These are phyloP conservation scores for Ganoderma leucocontextum DNA, from an alignment of 1,284 basidiomycete species.

Conservation along the genomic window DNA sequence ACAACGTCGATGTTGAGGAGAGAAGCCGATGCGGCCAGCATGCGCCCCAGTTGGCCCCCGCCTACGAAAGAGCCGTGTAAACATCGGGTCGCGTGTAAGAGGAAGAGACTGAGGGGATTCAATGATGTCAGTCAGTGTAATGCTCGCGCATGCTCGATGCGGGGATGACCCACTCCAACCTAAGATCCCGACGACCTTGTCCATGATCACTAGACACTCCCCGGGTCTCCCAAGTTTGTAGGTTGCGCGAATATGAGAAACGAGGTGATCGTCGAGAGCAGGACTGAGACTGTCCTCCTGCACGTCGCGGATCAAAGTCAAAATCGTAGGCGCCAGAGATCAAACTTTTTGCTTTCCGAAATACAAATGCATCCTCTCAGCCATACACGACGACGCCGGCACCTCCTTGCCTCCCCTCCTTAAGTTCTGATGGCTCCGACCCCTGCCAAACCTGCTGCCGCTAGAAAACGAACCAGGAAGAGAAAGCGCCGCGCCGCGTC, in stretches of 20 bases:
- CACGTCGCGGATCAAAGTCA: not conserved
- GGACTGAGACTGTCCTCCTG: not conserved
- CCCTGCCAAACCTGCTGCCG: slow-evolving; percentile 27
- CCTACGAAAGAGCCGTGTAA: slow-evolving; percentile 55
- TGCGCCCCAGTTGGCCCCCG: slow-evolving; percentile 97
- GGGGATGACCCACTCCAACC: slow-evolving; percentile 63
- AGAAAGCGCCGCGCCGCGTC: slow-evolving; percentile 50
- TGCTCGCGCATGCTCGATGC: not conserved
- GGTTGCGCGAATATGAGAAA: not conserved
- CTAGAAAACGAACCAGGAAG: slow-evolving; percentile 48
- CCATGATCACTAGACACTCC: slow-evolving; percentile 47
- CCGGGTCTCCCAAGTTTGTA: not conserved
- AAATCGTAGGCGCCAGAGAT: slow-evolving; percentile 23
- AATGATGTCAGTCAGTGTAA: slow-evolving; percentile 12
- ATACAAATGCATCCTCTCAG: slow-evolving; percentile 21
- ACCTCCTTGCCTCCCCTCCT: slow-evolving; percentile 5
- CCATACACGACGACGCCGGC: slow-evolving; percentile 14
- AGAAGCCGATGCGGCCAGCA: slow-evolving; percentile 93
- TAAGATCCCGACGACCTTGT: slow-evolving; percentile 67
- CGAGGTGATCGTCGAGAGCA: slow-evolving; percentile 14
- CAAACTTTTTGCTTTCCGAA: slow-evolving; percentile 24
- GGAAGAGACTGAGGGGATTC: slow-evolving; percentile 16
- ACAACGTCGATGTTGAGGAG: slow-evolving; percentile 89
- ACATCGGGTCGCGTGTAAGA: slow-evolving; percentile 14
- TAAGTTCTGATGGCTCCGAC: slow-evolving; percentile 35